Base-by-base conservation (phyloP, 495 filamentous ascomycete species). In the Astrothelium subdiscretum region DNA sequence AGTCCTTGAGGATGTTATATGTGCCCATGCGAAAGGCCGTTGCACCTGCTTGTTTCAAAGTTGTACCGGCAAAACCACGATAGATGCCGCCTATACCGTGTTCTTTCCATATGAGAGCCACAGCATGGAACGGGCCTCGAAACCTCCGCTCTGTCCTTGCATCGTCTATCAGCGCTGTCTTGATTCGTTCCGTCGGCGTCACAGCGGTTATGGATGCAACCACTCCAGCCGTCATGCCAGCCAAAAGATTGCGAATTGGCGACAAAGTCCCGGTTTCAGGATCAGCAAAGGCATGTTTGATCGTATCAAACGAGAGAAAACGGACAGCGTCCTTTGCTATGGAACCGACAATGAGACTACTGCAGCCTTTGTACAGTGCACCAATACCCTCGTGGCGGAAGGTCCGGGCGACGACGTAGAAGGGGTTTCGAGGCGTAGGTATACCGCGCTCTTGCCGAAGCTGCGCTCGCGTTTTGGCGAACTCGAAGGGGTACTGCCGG, bases 101-200 rank as follows among this genome's bases (percentile, higher is more conserved):
- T 35, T 80, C 77, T 4, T 68, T 68, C 51, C 79, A 70, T 15
- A 88, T 75, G 0, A 76, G 60, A 1, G 64, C 59, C 3, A 81
- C 71, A 26, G 81, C 82, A 64, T 88, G 84, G 12, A 74, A 15
- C 0, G 77, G 71, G 0, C 77, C 81, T 2, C 67, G 73, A 67
- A 84, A 87, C 31, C 80, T 74, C 32, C 76, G 77, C 24, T 70
- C 67, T 1, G 68, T 73, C 22, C 82, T 71, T 2, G 85, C 85
- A 67, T 88, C 85, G 66, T 88, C 85, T 51, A 87, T 87, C 65
- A 87, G 66, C 2, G 85, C 85, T 0, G 85, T 87, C 66, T 88
- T 88, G 68, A 88, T 81, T 57, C 84, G 74, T 69, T 87, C 85
- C 0, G 81, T 83, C 0, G 85, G 85, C 26, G 85, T 87, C 2